Base-by-base conservation (phyloP, 140 eudicot genomes). In the Bidens hawaiensis region DNA sequence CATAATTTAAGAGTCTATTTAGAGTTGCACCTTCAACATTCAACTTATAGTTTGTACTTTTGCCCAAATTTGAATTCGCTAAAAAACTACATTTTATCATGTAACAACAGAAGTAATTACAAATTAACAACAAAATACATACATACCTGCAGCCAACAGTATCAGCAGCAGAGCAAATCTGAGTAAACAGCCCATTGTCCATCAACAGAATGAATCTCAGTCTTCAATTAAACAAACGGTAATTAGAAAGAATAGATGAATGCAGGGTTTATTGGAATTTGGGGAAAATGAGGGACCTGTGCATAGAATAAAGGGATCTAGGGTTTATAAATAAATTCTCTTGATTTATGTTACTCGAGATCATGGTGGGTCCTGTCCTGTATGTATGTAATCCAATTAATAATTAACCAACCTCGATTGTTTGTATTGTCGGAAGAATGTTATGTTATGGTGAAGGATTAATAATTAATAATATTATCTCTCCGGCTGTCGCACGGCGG, bases 101-200 rank as follows among this genome's bases (percentile, higher is more conserved):
- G n/a, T n/a, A n/a, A n/a, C n/a, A n/a, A 11, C 19, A 55, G 16
- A 27, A 43, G 17, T 19, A 46, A 31, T 11, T 42, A 41, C 50
- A 63, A 26, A 54, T 52, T 14, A 28, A 62, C 49, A 26, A 15
- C 14, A 62, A 53, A 42, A 67, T 23, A 34, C 11, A n/a, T n/a
- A 38, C 85, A 64, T 77, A 81, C 96, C 89, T 42, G 52, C 3
- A 23, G 67, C 36, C 60, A 84, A 75, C 62, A 83, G 79, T 68
- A 81, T 36, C 79, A 81, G 62, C 67, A 76, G 17, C 71, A 73
- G 48, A 51, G 74, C 60, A 36, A 79, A 51, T 70, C 53, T 75
- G 34, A 50, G 42, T 68, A 58, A 42, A 51, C 64, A 34, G 2
- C 51, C 76, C 83, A 77, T 75, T 71, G 71, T 65, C 80, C 82